These are phyloP conservation scores for Schwanniomyces yamadae DNA, from an alignment of 805 yeast genomes.

Conservation along the genomic window DNA sequence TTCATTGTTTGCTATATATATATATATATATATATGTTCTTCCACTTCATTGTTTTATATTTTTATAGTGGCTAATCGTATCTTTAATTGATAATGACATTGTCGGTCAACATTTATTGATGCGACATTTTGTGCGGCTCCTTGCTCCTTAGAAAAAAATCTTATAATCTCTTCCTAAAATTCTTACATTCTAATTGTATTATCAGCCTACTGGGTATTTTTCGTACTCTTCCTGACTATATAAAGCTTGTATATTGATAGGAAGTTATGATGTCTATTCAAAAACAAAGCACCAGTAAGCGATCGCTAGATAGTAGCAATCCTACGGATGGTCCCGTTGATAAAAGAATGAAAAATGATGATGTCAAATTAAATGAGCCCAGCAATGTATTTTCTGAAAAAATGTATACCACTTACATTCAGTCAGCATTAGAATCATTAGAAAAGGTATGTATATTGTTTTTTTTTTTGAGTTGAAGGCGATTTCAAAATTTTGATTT, in stretches of 20 bases:
- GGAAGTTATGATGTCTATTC: conserved; percentile 38
- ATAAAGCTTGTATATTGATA: no score
- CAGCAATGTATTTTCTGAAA: conserved; percentile 29
- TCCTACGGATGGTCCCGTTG: conserved; percentile 4
- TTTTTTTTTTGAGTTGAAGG: no score
- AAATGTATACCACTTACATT: conserved; percentile 47
- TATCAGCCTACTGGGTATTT: no score
- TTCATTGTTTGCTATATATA: not conserved
- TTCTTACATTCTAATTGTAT: not conserved
- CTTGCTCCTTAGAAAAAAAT: not conserved
- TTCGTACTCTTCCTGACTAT: no score
- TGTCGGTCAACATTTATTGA: not conserved
- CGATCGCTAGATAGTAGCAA: conserved; percentile 18
- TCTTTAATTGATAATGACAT: no score
- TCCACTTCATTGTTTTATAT: no score
- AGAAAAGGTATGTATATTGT: conserved; percentile 46
- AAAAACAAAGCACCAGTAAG: conserved; percentile 36
- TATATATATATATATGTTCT: no score
- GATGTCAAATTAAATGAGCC: conserved; percentile 6
- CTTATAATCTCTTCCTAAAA: conserved; percentile 1
- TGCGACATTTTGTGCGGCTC: conserved; percentile 6
- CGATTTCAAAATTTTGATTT: no score
- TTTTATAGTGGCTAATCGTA: not conserved
- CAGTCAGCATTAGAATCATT: conserved; percentile 68
- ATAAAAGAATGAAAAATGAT: conserved; percentile 5